Percentiles rank a stretch among this genome's conserved stretches.
phyloP scores from a whole-genome alignment of 352 stramenopile species.

The Pythium phragmitis region DNA sequence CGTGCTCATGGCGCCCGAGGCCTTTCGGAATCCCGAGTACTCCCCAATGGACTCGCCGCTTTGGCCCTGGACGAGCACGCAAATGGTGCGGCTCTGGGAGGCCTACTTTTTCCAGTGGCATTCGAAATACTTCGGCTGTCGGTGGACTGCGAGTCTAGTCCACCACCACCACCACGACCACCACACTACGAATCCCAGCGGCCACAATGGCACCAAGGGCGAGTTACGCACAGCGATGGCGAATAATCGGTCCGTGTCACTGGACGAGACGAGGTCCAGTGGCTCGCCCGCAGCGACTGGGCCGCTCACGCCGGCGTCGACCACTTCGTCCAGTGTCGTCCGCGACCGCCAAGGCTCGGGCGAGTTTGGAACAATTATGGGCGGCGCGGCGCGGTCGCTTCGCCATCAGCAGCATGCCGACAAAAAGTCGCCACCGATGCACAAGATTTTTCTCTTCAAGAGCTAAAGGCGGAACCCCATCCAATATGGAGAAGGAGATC shows the following conservation, averaged over 20 bases:
- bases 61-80: constrained; percentile 78
- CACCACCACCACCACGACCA: constrained; percentile 27
- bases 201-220: neutral
- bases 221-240: neutral
- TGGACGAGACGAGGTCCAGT: constrained; percentile 4
- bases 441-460: constrained; percentile 43
- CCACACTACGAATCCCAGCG: constrained; percentile 11
- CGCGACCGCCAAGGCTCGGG: constrained; percentile 18
- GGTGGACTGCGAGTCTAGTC: constrained; percentile 62
- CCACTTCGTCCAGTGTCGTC: neutral
- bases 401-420: constrained; percentile 4
- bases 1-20: constrained; percentile 46
- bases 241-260: neutral
- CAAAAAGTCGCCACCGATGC: constrained; percentile 26
- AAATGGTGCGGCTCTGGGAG: constrained; percentile 82
- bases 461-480: constrained; percentile 13
- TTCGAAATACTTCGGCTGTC: constrained; percentile 77
- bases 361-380: neutral
- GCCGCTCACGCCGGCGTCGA: neutral
- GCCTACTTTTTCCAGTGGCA: constrained; percentile 88
- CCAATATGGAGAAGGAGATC: neutral
- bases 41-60: constrained; percentile 48
- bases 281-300: neutral
- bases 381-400: neutral
- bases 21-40: constrained; percentile 60